These are phyloP conservation scores for Pythium sp. DNA, from an alignment of 352 stramenopile genomes.

Conservation along the genomic window DNA sequence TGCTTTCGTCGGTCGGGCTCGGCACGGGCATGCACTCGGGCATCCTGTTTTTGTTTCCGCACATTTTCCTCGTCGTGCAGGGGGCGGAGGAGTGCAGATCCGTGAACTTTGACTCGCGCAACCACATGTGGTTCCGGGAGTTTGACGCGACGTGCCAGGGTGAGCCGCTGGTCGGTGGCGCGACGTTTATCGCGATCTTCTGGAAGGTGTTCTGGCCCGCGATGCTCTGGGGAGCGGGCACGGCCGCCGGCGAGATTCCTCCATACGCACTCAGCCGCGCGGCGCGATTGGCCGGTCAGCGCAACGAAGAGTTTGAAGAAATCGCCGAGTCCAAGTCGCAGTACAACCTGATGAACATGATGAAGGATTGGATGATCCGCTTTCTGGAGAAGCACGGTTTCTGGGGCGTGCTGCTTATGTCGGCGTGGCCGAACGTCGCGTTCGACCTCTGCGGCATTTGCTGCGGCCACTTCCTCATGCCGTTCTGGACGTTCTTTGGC, in stretches of 20 bases:
- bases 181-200: constrained; percentile 87
- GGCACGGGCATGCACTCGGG: constrained; percentile 93
- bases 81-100: constrained; percentile 85
- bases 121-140: constrained; percentile 90
- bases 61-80: constrained; percentile 93
- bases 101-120: constrained; percentile 83
- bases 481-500: constrained; percentile 95
- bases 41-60: constrained; percentile 93
- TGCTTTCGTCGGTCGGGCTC: constrained; percentile 93
- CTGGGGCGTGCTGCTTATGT: constrained; percentile 92
- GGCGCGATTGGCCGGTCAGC: constrained; percentile 76
- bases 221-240: constrained; percentile 92
- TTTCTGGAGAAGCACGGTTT: constrained; percentile 92
- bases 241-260: constrained; percentile 92
- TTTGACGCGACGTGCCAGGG: constrained; percentile 70
- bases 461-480: constrained; percentile 93
- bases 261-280: constrained; percentile 91
- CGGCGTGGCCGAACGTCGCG: constrained; percentile 92
- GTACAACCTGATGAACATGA: constrained; percentile 88
- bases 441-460: constrained; percentile 95
- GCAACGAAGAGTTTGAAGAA: constrained; percentile 90
- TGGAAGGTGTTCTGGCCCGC: constrained; percentile 88
- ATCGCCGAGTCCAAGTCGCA: constrained; percentile 79
- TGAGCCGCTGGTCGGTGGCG: constrained; percentile 35
- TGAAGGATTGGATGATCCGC: constrained; percentile 93